Evolutionary conservation across 2,329 filamentous ascomycete species (phyloP), one percentile per base, ranked within the genome.

Genomic region (Blastomyces parvus): DNA sequence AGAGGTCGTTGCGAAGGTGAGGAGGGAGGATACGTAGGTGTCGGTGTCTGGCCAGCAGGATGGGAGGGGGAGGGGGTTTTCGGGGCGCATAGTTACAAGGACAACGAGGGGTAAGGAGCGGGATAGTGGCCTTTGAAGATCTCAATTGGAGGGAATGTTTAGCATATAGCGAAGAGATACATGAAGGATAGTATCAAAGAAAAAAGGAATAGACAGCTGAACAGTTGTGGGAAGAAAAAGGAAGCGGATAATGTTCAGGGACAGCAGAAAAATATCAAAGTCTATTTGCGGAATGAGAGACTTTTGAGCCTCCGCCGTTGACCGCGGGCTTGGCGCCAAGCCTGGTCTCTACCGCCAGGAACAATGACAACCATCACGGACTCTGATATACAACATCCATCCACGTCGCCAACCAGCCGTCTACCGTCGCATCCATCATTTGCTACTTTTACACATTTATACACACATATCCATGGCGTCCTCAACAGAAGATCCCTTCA

Each of bases 21-120:
- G 81, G 14, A 97, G 83, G 22, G 86, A 86, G 33, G 89, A 81
- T 59, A 96, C 83, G 74, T 96, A 99, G 61, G 86, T 83, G 58
- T 96, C 89, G 6, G 86, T 78, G 55, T 84, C 85, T 46, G 79
- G 73, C 80, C 93, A 97, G 69, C 85, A 84, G 60, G 86, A 81
- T 42, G 84, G 81, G 71, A 89, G 84, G 0, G 92, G 92, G 30
- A 96, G 82, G 57, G 81, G 77, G 13, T 72, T 72, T 40, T 80
- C 76, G 52, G 78, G 80, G 60, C 78, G 78, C 79, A 84, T 81
- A 62, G 66, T 60, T 9, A 9, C 9, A 9, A 36, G 33, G 33
- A 9, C 4, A 9, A 36, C 8, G 5, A 11, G 8, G 33, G 33
- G 14, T 6, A 6, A 6, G 38, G 14, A 14, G n/a, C 6, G 38